Base-by-base conservation (phyloP, 208 protist genomes). In the Wallacemonas sp. region DNA sequence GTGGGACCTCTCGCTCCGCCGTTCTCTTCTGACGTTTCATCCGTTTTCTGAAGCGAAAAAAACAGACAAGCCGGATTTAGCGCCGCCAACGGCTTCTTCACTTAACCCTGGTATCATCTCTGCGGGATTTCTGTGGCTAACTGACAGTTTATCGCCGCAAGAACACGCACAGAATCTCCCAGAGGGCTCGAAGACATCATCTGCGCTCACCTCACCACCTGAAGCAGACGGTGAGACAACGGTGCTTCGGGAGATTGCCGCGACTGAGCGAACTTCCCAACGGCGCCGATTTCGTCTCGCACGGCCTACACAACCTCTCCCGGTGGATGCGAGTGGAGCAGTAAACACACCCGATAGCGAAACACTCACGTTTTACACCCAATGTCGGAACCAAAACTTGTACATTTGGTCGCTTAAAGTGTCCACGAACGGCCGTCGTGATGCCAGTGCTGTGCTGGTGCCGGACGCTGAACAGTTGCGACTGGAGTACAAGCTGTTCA, bases 311-410 rank as follows among this genome's bases (percentile, higher is more conserved):
- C 14, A n/a, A n/a, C n/a, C n/a, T n/a, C n/a, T n/a, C n/a, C n/a
- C n/a, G n/a, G n/a, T n/a, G n/a, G n/a, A n/a, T n/a, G n/a, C n/a
- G n/a, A n/a, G n/a, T n/a, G n/a, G n/a, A n/a, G n/a, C n/a, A 61
- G 15, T 68, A 64, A 42, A 26, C 51, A 27, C 6, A 14, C n/a
- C 41, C 51, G n/a, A 9, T 31, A 27, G 5, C 27, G 6, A 63
- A 6, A 58, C 14, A 12, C 51, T 82, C 22, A 75, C 66, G 53
- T 86, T 94, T 49, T 94, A 90, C 70, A 89, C 80, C 8, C 88
- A 94, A 53, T 90, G 88, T 34, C 84, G 88, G 12, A 88, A 91
- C 72, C 79, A 86, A 41, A 68, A 67, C 14, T 49, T 94, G 19
- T 90, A 94, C 49, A 72, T 94, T 5, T 94, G 88, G 83, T 61